Percentiles rank a stretch among this genome's conserved stretches.
phyloP scores from a whole-genome alignment of 139 green algal genomes.

The Coelastrella sp. region DNA sequence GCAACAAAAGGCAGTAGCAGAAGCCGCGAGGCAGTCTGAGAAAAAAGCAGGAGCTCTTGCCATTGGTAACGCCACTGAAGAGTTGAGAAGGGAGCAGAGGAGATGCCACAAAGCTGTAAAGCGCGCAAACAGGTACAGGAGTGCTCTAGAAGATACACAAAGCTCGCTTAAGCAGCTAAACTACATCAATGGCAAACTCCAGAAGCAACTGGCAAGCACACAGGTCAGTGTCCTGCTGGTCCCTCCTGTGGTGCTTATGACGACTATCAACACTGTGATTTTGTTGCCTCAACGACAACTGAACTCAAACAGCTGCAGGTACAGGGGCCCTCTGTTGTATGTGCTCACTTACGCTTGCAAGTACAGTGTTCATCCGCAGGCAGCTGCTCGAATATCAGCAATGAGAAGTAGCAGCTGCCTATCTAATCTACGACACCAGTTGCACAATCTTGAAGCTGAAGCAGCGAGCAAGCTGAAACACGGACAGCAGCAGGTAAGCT shows the following conservation, averaged over 20 bases:
- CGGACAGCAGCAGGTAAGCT: conserved; percentile 19
- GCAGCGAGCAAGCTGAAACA: background rate
- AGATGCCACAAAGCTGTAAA: background rate
- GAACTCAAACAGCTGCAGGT: background rate
- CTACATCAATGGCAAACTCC: conserved; percentile 25
- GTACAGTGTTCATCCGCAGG: background rate
- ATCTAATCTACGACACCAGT: background rate
- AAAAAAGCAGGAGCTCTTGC: background rate
- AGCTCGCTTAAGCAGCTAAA: background rate
- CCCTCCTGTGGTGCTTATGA: background rate
- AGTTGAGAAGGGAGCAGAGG: conserved; percentile 16
- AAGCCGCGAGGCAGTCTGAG: background rate
- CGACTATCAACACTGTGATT: background rate
- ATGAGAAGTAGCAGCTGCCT: background rate
- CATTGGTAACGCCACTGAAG: background rate
- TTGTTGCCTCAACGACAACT: background rate
- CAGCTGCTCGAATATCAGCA: conserved; percentile 13
- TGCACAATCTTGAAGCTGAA: background rate
- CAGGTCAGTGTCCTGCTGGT: background rate
- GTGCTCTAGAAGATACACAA: background rate
- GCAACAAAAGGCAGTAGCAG: background rate
- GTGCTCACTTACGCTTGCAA: background rate
- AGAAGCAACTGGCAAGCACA: background rate
- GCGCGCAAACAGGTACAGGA: background rate
- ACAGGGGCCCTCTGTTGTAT: background rate